Conservation (phyloP, 2,329 filamentous ascomycete species). For the Coniochaeta ligniaria region DNA sequence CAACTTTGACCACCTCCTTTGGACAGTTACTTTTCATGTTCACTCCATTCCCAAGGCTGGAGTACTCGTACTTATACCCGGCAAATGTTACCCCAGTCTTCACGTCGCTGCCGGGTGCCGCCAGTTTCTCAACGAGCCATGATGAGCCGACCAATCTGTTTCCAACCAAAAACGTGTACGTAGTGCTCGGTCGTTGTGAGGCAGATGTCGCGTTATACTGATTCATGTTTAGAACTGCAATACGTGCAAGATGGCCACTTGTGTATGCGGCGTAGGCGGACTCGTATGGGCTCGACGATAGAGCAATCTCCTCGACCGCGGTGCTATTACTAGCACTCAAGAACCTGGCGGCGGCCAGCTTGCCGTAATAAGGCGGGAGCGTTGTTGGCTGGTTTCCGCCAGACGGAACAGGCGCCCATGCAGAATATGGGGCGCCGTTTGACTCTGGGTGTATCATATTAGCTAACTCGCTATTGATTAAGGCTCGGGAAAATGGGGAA, state of each 20-base stretch:
- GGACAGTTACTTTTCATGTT: background rate
- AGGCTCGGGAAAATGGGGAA: too few species aligned
- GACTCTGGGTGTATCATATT: background rate
- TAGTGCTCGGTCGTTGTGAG: slow-evolving; percentile 3
- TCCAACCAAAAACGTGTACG: slow-evolving; percentile 9
- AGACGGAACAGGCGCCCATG: slow-evolving; percentile 10
- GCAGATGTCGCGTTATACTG: slow-evolving; percentile 8
- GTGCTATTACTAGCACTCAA: slow-evolving; percentile 8
- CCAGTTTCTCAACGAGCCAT: slow-evolving; percentile 11
- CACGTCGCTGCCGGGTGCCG: slow-evolving; percentile 9
- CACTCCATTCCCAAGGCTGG: slow-evolving; percentile 7
- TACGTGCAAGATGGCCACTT: slow-evolving; percentile 7
- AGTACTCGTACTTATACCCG: slow-evolving; percentile 12
- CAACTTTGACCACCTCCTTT: slow-evolving; percentile 6
- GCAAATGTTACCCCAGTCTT: slow-evolving; percentile 12
- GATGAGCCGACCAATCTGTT: slow-evolving; percentile 1
- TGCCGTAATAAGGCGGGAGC: slow-evolving; percentile 15
- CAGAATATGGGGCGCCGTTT: slow-evolving; percentile 8
- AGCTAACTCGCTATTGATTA: too few species aligned
- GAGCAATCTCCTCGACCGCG: background rate
- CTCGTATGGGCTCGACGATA: slow-evolving; percentile 3
- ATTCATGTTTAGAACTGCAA: slow-evolving; percentile 13
- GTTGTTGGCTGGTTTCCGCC: slow-evolving; percentile 5
- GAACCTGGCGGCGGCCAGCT: slow-evolving; percentile 14
- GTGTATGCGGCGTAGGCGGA: slow-evolving; percentile 15